Conservation (phyloP, 2,329 filamentous ascomycete species). For the Claviceps purpurea region DNA sequence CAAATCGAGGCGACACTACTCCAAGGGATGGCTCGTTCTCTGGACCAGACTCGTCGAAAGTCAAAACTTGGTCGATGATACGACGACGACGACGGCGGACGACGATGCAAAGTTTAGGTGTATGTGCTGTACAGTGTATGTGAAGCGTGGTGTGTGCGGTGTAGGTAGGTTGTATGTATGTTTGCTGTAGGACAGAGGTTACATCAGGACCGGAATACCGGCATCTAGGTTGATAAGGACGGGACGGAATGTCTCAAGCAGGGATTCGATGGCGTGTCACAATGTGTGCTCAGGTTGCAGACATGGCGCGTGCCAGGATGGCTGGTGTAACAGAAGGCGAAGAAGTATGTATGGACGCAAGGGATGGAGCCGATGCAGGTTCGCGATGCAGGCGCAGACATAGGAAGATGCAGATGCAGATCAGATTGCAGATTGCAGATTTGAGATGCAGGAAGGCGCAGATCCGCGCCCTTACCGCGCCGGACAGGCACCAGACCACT, state of each 20-base stretch:
- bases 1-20: neutral
- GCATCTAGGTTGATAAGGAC: neutral
- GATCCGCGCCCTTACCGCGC: no score
- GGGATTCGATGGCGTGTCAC: neutral
- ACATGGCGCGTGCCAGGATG: neutral
- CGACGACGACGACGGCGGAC: neutral
- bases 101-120: neutral
- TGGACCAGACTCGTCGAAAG: neutral
- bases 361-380: neutral
- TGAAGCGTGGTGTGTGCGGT: no score
- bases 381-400: no score
- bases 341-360: neutral
- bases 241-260: neutral
- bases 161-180: neutral
- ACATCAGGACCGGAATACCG: neutral
- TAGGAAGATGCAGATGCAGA: neutral
- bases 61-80: neutral
- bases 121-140: neutral
- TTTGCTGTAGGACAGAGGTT: neutral
- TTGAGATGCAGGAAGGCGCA: neutral
- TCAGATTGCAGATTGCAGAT: neutral
- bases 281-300: neutral
- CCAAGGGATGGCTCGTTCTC: neutral
- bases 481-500: no score
- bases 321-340: neutral